phyloP scores from a whole-genome alignment of 2,329 filamentous ascomycete genomes.

The Verticillium klebahnii region DNA sequence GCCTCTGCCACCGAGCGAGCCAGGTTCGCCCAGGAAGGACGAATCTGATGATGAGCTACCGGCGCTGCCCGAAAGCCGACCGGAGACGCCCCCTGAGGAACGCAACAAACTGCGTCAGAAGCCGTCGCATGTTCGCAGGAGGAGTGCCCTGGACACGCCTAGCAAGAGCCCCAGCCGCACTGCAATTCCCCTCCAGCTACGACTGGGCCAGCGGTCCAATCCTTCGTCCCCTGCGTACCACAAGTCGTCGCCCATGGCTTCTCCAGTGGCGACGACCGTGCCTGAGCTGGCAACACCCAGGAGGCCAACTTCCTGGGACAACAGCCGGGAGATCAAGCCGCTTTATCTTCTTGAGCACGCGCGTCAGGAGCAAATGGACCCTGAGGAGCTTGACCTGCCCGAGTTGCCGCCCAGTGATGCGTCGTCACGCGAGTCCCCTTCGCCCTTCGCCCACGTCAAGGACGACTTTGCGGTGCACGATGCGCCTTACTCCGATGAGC shows the following conservation, averaged over 20 bases:
- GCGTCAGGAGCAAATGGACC: conserved; percentile 30
- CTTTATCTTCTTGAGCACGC: conserved; percentile 73
- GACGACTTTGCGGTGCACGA: conserved; percentile 15
- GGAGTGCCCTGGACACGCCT: conserved; percentile 42
- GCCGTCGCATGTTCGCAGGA: conserved; percentile 40
- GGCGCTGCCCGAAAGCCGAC: conserved; percentile 55
- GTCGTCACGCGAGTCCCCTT: conserved; percentile 28
- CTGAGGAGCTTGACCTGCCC: conserved; percentile 36
- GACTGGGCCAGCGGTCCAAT: conserved; percentile 41
- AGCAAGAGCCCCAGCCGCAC: conserved; percentile 50
- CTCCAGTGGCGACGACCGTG: conserved; percentile 23
- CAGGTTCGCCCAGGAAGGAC: conserved; percentile 40
- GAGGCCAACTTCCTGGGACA: conserved; percentile 57
- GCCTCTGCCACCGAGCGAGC: conserved; percentile 57
- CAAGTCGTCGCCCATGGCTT: conserved; percentile 32
- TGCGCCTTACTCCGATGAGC: neutral
- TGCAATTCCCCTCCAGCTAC: conserved; percentile 52
- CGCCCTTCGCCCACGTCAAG: conserved; percentile 24
- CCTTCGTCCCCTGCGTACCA: conserved; percentile 37
- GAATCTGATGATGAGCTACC: conserved; percentile 37
- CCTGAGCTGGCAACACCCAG: conserved; percentile 29
- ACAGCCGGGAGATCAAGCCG: conserved; percentile 68
- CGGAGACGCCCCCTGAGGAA: conserved; percentile 49
- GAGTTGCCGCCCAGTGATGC: conserved; percentile 42
- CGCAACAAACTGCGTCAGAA: conserved; percentile 34